Percentiles rank a stretch among this genome's conserved stretches.
Conservation (phyloP, 1,139 yeast genomes). For the Pichia sp. region DNA sequence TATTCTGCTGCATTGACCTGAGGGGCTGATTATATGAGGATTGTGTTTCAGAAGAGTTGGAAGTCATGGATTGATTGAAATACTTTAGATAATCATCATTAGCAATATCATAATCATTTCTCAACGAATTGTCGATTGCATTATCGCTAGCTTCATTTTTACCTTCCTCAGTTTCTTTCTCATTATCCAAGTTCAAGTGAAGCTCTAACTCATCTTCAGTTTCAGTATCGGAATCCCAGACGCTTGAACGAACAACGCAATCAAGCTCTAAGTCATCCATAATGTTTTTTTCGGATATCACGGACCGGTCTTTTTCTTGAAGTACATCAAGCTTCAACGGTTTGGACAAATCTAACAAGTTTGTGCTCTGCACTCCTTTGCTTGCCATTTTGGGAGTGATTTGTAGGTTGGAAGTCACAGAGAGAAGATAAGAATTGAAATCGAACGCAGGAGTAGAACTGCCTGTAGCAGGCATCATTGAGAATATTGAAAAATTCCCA, state of each 20-base stretch:
- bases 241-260: conserved; percentile 20
- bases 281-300: conserved; percentile 6
- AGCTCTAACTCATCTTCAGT: conserved; percentile 13
- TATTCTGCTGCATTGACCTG: not conserved
- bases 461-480: conserved; percentile 5
- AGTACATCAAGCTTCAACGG: conserved; percentile 16
- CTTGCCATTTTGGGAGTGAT: not conserved
- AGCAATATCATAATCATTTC: not conserved
- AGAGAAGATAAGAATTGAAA: conserved; percentile 24
- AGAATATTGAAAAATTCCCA: conserved; percentile 6
- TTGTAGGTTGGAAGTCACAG: conserved; percentile 21
- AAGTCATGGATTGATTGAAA: conserved; percentile 5
- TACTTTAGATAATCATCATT: conserved; percentile 4
- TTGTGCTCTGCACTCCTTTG: not conserved
- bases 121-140: not conserved
- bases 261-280: conserved; percentile 19
- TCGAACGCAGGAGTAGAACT: conserved; percentile 15
- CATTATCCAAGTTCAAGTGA: conserved; percentile 8
- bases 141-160: not conserved
- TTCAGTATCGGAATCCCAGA: conserved; percentile 20
- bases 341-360: conserved; percentile 15
- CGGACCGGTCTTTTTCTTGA: conserved; percentile 9
- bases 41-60: not conserved
- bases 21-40: not conserved
- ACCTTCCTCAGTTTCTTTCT: not conserved